These are phyloP conservation scores for Hypoxylon sp. DNA, from an alignment of 2,329 filamentous ascomycete species.

Conservation along the genomic window DNA sequence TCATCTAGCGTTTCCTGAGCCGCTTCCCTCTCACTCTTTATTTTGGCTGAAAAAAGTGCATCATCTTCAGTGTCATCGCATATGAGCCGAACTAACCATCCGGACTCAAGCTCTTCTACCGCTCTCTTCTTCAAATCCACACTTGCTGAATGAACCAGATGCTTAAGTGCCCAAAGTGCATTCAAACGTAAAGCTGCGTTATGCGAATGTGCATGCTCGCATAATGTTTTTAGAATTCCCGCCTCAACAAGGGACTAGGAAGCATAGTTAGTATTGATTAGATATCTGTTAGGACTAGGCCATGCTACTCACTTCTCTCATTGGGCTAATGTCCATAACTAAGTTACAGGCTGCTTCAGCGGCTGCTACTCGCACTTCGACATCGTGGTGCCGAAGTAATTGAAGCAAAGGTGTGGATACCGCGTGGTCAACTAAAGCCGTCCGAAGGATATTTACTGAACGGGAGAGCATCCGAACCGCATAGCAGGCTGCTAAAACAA, in stretches of 20 bases:
- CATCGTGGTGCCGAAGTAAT: conserved; percentile 80
- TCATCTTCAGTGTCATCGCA: conserved; percentile 73
- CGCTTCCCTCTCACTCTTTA: conserved; percentile 51
- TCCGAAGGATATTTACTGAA: conserved; percentile 86
- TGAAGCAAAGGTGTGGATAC: conserved; percentile 83
- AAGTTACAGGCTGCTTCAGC: conserved; percentile 89
- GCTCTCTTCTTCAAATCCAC: conserved; percentile 82
- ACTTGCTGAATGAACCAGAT: conserved; percentile 81
- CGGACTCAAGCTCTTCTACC: conserved; percentile 81
- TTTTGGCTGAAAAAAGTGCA: conserved; percentile 60
- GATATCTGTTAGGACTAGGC: conserved; percentile 41
- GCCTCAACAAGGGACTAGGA: conserved; percentile 77
- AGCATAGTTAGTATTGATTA: conserved; percentile 27
- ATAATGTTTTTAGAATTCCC: conserved; percentile 82
- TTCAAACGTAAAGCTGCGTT: conserved; percentile 86
- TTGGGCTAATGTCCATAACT: conserved; percentile 89
- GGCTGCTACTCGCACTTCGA: conserved; percentile 87
- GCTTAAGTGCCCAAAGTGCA: conserved; percentile 94
- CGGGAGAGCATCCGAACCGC: conserved; percentile 85
- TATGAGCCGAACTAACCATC: conserved; percentile 86
- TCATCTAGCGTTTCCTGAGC: conserved; percentile 55
- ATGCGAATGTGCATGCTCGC: conserved; percentile 85
- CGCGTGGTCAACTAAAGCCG: conserved; percentile 87
- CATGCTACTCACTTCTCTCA: conserved; percentile 79
- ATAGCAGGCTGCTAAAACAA: conserved; percentile 88